A percentile compares a stretch with the other conserved stretches of the same genome.
Conservation (phyloP, 2,329 filamentous ascomycete genomes). For the Tolypocladium capitatum region DNA sequence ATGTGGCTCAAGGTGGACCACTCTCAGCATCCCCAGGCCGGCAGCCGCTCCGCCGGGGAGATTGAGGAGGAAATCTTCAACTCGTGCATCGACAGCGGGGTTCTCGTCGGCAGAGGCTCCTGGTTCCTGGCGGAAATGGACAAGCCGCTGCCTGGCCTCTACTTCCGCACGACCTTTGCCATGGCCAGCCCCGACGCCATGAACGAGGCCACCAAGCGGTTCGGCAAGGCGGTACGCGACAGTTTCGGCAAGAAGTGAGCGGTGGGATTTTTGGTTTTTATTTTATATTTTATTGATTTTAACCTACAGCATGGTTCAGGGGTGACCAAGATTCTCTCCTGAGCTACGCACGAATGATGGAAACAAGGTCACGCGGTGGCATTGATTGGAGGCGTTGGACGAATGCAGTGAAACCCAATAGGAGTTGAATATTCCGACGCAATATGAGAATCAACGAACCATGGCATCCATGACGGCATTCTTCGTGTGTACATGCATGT, state of each 20-base stretch:
- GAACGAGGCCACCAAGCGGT: conserved; percentile 56
- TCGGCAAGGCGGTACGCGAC: conserved; percentile 60
- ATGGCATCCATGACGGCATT: not conserved
- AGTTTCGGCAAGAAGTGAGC: conserved; percentile 30
- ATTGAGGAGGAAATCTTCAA: conserved; percentile 84
- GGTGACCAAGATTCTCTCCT: not conserved
- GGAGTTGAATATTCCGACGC: too few relatives aligned
- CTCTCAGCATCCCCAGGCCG: conserved; percentile 48
- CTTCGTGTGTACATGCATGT: not conserved
- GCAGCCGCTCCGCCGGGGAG: conserved; percentile 39
- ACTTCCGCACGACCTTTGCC: conserved; percentile 84
- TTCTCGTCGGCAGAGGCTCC: conserved; percentile 70
- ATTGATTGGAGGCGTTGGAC: not conserved
- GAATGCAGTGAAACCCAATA: not conserved
- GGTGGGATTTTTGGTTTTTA: not conserved
- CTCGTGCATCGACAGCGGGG: conserved; percentile 59
- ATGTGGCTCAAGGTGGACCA: conserved; percentile 63
- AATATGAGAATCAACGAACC: not conserved
- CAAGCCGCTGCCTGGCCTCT: conserved; percentile 50
- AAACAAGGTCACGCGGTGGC: not conserved
- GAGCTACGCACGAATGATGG: not conserved
- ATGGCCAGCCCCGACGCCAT: conserved; percentile 62
- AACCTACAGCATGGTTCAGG: too few relatives aligned
- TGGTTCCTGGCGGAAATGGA: conserved; percentile 78
- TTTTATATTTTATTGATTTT: too few relatives aligned